Percentiles rank a stretch among this genome's conserved stretches.
phyloP scores from a whole-genome alignment of 2,329 filamentous ascomycete species.

The Arthrocladium fulminans region DNA sequence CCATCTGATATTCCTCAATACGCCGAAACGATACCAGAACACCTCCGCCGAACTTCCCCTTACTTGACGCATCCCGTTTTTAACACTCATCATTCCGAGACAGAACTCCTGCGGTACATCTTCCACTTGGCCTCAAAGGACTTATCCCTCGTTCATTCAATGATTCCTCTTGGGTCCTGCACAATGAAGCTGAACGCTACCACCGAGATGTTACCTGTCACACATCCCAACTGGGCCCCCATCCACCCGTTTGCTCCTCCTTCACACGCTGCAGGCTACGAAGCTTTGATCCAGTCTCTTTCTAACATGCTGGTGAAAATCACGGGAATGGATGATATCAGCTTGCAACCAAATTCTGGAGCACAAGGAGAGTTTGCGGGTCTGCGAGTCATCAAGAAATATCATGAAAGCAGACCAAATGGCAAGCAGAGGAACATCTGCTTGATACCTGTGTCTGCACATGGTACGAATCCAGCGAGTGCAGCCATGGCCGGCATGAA shows the following conservation, averaged over 20 bases:
- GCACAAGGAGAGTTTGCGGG: constrained; percentile 93
- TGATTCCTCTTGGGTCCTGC: constrained; percentile 94
- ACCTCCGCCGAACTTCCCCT: constrained; percentile 59
- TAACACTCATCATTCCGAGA: constrained; percentile 91
- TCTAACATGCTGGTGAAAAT: constrained; percentile 68
- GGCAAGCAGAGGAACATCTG: constrained; percentile 76
- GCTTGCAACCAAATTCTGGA: constrained; percentile 88
- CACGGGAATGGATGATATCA: constrained; percentile 83
- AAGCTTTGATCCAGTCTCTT: constrained; percentile 61
- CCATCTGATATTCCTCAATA: constrained; percentile 35
- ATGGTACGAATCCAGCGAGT: constrained; percentile 91
- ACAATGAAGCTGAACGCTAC: constrained; percentile 98
- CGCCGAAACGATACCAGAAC: constrained; percentile 25
- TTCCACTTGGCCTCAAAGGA: constrained; percentile 90
- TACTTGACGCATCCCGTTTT: constrained; percentile 89
- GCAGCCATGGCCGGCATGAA: constrained; percentile 95
- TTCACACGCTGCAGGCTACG: constrained; percentile 59
- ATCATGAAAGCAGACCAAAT: constrained; percentile 57
- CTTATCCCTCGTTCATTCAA: constrained; percentile 85
- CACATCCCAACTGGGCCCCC: constrained; percentile 64
- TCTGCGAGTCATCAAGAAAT: constrained; percentile 78
- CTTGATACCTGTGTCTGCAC: constrained; percentile 87
- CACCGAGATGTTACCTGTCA: constrained; percentile 83
- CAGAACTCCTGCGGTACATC: constrained; percentile 87
- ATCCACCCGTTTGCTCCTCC: constrained; percentile 72